A percentile compares a stretch with the other conserved stretches of the same genome.
phyloP scores from a whole-genome alignment of 2,329 filamentous ascomycete species.

The Colletotrichum sp. region DNA sequence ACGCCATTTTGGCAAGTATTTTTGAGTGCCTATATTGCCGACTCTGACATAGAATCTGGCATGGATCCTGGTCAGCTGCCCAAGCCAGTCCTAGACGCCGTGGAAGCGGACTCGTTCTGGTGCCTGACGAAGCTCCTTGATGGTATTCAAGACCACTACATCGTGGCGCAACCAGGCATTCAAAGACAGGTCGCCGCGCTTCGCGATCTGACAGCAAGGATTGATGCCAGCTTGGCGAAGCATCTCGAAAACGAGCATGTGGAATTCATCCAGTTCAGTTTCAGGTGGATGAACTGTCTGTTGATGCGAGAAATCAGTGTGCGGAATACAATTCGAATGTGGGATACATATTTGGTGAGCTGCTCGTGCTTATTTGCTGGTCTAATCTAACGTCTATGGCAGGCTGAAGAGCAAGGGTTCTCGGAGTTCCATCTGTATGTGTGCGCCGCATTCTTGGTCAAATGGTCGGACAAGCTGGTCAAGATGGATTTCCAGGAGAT shows the following conservation, averaged over 20 bases:
- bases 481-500: conserved; percentile 99
- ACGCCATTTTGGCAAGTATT: conserved; percentile 99
- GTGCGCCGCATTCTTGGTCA: conserved; percentile 95
- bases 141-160: conserved; percentile 98
- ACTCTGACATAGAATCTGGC: conserved; percentile 86
- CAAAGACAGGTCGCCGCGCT: conserved; percentile 90
- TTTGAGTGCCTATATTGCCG: conserved; percentile 91
- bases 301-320: conserved; percentile 98
- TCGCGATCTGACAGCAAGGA: conserved; percentile 87
- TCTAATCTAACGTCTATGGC: neutral
- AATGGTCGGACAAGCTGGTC: conserved; percentile 93
- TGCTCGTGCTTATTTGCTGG: neutral
- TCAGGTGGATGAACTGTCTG: conserved; percentile 99
- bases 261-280: conserved; percentile 99
- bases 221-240: conserved; percentile 82
- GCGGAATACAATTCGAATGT: conserved; percentile 97
- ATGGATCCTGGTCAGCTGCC: conserved; percentile 98
- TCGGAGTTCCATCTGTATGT: conserved; percentile 98
- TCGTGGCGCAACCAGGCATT: conserved; percentile 95
- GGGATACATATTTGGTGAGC: conserved; percentile 96
- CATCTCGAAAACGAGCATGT: conserved; percentile 91
- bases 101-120: conserved; percentile 98
- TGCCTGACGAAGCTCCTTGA: conserved; percentile 97
- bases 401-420: conserved; percentile 99
- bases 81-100: conserved; percentile 88